Evolutionary conservation across 371 early-diverging fungal species (phyloP).

Genomic region (Apophysomyces variabilis): DNA sequence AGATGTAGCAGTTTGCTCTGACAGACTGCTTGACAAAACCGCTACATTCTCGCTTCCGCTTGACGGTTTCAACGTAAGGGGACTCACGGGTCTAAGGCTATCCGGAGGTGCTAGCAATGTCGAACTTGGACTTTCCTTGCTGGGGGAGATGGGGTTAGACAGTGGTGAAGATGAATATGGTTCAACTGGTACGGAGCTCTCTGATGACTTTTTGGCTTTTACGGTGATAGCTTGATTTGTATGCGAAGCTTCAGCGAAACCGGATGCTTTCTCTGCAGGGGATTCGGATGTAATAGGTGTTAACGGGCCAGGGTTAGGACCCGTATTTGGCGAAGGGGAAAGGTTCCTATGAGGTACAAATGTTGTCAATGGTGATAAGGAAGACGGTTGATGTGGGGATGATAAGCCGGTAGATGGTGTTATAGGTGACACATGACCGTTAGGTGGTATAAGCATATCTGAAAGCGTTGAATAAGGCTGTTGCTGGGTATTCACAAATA

Average conservation of each 20-base stretch:
- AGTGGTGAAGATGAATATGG: background rate
- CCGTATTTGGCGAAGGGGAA: background rate
- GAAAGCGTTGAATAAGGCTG: background rate
- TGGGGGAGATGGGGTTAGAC: background rate
- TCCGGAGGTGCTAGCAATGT: conserved; percentile 4
- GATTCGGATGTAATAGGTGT: background rate
- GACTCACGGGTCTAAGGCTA: conserved; percentile 12
- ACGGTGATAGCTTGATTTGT: background rate
- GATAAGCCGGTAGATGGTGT: conserved; percentile 10
- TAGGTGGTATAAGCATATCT: conserved; percentile 11
- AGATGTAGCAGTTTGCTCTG: conserved; percentile 11
- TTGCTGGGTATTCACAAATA: conserved; percentile 39
- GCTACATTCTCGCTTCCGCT: background rate
- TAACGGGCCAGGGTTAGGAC: background rate
- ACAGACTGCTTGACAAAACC: background rate
- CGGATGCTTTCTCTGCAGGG: background rate
- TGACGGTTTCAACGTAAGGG: conserved; percentile 11
- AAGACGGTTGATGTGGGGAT: conserved; percentile 14
- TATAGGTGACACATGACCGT: conserved; percentile 6
- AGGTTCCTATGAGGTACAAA: background rate
- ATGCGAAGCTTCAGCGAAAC: background rate
- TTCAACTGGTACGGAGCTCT: background rate
- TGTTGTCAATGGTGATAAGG: background rate
- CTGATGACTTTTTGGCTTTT: background rate
- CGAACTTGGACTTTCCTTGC: conserved; percentile 7